Evolutionary conservation across 768 basidiomycete species (phyloP), one percentile per base, ranked within the genome.

Genomic region (Termitomyces sp.): DNA sequence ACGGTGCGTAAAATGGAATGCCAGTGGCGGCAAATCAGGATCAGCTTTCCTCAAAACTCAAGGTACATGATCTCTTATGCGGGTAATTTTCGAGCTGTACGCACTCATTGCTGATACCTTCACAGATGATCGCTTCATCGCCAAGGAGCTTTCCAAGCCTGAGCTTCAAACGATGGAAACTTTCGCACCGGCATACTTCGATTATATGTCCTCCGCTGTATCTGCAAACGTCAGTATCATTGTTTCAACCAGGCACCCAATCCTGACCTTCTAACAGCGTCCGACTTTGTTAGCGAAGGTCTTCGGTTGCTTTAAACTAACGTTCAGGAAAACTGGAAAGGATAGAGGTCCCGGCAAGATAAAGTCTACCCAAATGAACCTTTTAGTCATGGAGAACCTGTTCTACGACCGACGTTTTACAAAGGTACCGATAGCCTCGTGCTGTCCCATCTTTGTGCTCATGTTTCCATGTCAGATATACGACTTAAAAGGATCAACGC

Each of bases 351-450:
- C 78, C 9, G 82, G 80, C 53, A 91, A 79, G 71, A 82, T 85
- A 6, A 92, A 92, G 67, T 82, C 87, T 2, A 92, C 89, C 7
- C 85, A 95, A 63, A 95, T 98, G 92, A 97, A 97, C 65, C 77
- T 99, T 21, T 75, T 98, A 37, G 92, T 99, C 48, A 98, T 98
- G 96, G 97, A 99, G 73, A 99, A 95, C 65, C 76, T 96, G 10
- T 97, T 98, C 68, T 95, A 97, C 69, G 92, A 95, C 61, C 82
- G 92, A 54, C 84, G 89, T 11, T 96, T 98, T 65, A 86, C 89
- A 3, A 92, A 89, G 80, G 93, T 92, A 65, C n/a, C 38, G 14
- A 37, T 19, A 35, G 23, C 14, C 34, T 25, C 11, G 16, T 48
- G n/a, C 4, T 10, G 27, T 19, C 1, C 34, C 27, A 25, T 53